Evolutionary conservation across 371 early-diverging fungal species (phyloP).

Genomic region (Saksenaea vasiformis): DNA sequence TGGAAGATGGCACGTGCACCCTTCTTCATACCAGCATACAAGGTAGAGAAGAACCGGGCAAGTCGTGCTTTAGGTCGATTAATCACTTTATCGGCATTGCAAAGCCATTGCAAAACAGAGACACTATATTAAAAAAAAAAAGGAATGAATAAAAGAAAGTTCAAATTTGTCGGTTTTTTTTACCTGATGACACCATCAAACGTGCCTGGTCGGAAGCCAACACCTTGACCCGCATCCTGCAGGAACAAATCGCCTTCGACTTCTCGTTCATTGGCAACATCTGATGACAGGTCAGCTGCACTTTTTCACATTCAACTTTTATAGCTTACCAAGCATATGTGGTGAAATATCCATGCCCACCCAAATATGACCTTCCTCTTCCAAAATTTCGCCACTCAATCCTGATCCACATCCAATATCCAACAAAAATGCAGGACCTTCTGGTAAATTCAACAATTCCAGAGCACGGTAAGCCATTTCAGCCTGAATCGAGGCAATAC

Average conservation of each 20-base stretch:
- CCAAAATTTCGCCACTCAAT: constrained; percentile 92
- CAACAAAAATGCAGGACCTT: constrained; percentile 65
- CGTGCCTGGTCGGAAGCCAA: constrained; percentile 94
- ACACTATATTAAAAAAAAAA: constrained; percentile 59
- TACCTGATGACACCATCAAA: constrained; percentile 97
- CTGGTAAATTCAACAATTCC: constrained; percentile 86
- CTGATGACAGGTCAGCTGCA: constrained; percentile 25
- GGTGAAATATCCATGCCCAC: constrained; percentile 97
- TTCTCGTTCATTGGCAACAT: constrained; percentile 79
- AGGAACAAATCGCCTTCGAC: constrained; percentile 92
- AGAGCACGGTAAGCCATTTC: constrained; percentile 93
- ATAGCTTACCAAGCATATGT: constrained; percentile 80
- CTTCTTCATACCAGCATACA: constrained; percentile 86
- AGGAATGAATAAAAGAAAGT: not conserved
- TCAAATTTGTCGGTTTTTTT: not conserved
- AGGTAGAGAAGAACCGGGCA: constrained; percentile 88
- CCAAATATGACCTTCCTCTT: constrained; percentile 94
- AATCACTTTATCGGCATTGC: constrained; percentile 91
- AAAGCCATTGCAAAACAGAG: constrained; percentile 99
- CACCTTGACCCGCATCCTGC: constrained; percentile 96
- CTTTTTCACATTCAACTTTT: not conserved
- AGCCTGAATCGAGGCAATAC: constrained; percentile 91
- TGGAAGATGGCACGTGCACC: constrained; percentile 98
- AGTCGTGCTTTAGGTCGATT: constrained; percentile 88
- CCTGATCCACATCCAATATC: constrained; percentile 59